Evolutionary conservation across 2,329 filamentous ascomycete species (phyloP), one percentile per base, ranked within the genome.

Genomic region (Pyrenophora graminea): DNA sequence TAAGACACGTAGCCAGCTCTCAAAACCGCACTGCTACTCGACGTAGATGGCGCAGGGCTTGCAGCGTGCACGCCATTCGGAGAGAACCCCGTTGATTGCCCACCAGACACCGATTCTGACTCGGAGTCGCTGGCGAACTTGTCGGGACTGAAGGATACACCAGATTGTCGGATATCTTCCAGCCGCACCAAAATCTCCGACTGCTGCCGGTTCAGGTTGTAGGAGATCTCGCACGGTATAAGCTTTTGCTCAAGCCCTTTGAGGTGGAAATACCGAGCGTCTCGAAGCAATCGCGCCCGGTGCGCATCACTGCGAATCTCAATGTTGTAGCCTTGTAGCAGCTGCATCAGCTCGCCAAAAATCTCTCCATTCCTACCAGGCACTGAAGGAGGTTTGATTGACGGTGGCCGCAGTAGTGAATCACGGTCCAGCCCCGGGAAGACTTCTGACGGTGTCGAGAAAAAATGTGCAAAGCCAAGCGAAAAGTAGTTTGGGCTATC

Each of bases 401-500:
- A 88, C 0, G 93, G 93, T 1, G 93, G 93, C 0, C 93, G 87
- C 36, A 97, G 84, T 17, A 97, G 82, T 12, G 86, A 85, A 54
- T 86, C 84, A 44, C 90, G 85, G 51, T 91, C 85, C 1, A 97
- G 82, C 1, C 92, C 93, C 0, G 93, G 93, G 62, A 96, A 97
- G 5, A 91, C 82, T 63, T 96, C 88, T 12, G 84, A 80, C 0
- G 89, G 89, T 2, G 85, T 85, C 13, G 86, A 87, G 77, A 96
- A 96, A 80, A 96, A 95, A 63, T 90, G 84, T 32, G 86, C 88
- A 67, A 96, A 96, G 52, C 92, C 92, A 3, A 97, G 82, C 0
- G 91, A 88, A 79, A 97, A 97, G 80, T 91, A 97, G 73, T 97
- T 97, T 10, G 92, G 92, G n/a, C 85, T 87, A 75, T 97, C 92